Evolutionary conservation across 2,329 filamentous ascomycete species (phyloP).

Genomic region (Cadophora luteo-olivacea): DNA sequence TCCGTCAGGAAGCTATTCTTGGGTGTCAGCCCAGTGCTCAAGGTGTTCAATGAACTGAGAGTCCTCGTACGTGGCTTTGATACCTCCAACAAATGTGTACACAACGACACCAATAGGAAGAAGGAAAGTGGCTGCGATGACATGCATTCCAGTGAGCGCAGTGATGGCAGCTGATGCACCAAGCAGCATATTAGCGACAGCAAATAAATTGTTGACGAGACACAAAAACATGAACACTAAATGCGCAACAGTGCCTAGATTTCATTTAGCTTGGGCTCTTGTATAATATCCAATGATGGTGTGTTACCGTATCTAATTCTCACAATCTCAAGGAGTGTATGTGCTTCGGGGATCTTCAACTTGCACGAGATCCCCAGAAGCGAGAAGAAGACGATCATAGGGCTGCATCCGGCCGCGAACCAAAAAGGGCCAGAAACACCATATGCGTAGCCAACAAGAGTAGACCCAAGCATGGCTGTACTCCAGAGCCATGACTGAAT

Average conservation of each 20-base stretch:
- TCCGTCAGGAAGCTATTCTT: conserved; percentile 50
- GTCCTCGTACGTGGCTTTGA: conserved; percentile 15
- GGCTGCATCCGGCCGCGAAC: conserved; percentile 58
- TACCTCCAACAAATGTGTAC: conserved; percentile 19
- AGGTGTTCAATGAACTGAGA: not conserved
- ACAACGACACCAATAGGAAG: conserved; percentile 28
- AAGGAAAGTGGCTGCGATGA: conserved; percentile 34
- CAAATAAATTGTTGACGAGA: conserved; percentile 52
- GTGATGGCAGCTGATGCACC: conserved; percentile 49
- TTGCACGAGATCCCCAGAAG: conserved; percentile 55
- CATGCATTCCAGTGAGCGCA: conserved; percentile 33
- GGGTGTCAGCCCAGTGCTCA: not conserved
- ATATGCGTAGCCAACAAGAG: conserved; percentile 69
- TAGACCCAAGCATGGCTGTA: conserved; percentile 21
- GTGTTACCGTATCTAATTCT: conserved; percentile 55
- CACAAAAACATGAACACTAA: conserved; percentile 51
- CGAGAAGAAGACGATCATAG: conserved; percentile 58
- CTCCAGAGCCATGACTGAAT: conserved; percentile 20
- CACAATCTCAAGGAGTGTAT: conserved; percentile 58
- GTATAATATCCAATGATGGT: no score
- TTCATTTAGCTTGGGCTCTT: no score
- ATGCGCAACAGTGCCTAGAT: conserved; percentile 42
- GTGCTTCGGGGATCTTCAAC: conserved; percentile 56
- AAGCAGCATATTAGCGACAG: conserved; percentile 54
- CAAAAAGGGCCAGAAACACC: conserved; percentile 65